Conservation (phyloP, 768 basidiomycete genomes). For the Calocera cornea region DNA sequence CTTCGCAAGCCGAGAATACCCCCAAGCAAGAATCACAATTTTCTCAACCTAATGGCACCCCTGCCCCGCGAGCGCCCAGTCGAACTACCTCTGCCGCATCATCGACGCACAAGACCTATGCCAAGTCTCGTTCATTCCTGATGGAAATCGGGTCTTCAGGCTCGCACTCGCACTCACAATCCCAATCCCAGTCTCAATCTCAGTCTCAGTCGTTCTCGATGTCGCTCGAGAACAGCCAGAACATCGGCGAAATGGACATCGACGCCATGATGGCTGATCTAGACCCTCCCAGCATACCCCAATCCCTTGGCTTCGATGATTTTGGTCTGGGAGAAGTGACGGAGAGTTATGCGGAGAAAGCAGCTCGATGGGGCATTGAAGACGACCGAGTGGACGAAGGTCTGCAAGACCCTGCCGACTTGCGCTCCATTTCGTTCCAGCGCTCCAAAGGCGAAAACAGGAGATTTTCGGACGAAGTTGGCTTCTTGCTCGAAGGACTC, state of each 20-base stretch:
- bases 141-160: conserved; percentile 33
- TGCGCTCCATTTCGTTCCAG: conserved; percentile 48
- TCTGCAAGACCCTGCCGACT: neutral
- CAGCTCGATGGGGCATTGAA: neutral
- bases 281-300: neutral
- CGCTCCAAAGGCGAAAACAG: conserved; percentile 68
- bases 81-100: neutral
- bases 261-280: neutral
- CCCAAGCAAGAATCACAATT: neutral
- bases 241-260: neutral
- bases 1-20: neutral
- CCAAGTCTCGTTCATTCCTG: conserved; percentile 67
- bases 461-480: conserved; percentile 70
- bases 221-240: neutral
- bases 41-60: neutral
- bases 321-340: neutral
- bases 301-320: neutral
- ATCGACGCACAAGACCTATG: conserved; percentile 38
- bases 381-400: neutral
- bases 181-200: neutral
- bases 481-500: conserved; percentile 74
- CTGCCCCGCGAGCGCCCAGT: neutral
- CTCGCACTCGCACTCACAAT: neutral
- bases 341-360: neutral
- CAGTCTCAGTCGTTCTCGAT: neutral